A percentile compares a stretch with the other conserved stretches of the same genome.
These are phyloP conservation scores for Discostella stelligera DNA, from an alignment of 352 stramenopile genomes.

Conservation along the genomic window DNA sequence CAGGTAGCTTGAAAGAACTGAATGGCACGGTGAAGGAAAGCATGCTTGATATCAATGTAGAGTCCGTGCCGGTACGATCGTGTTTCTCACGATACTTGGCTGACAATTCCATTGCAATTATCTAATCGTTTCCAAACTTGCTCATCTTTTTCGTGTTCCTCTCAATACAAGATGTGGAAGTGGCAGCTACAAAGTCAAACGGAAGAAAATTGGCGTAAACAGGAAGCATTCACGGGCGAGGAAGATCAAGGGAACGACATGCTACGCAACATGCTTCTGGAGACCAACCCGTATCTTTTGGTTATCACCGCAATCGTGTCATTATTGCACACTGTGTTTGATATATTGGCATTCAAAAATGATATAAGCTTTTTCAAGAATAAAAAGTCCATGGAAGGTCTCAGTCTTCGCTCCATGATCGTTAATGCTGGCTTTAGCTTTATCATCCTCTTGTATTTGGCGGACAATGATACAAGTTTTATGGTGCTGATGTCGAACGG, in stretches of 20 bases:
- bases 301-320: slow-evolving; percentile 91
- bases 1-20: slow-evolving; percentile 86
- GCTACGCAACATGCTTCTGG: slow-evolving; percentile 87
- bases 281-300: slow-evolving; percentile 94
- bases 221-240: slow-evolving; percentile 84
- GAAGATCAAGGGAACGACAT: slow-evolving; percentile 91
- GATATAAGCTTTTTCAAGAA: slow-evolving; percentile 98
- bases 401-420: slow-evolving; percentile 91
- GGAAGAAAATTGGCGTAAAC: slow-evolving; percentile 88
- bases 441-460: slow-evolving; percentile 94
- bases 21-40: slow-evolving; percentile 87
- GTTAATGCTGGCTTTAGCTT: slow-evolving; percentile 95
- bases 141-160: background rate
- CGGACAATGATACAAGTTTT: slow-evolving; percentile 95
- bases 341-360: slow-evolving; percentile 97
- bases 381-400: slow-evolving; percentile 91
- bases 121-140: background rate
- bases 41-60: slow-evolving; percentile 87
- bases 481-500: slow-evolving; percentile 81
- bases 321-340: slow-evolving; percentile 95
- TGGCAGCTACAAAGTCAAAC: slow-evolving; percentile 92
- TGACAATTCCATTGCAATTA: slow-evolving; percentile 1
- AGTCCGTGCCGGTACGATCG: slow-evolving; percentile 73
- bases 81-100: slow-evolving; percentile 5
- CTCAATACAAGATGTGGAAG: slow-evolving; percentile 77